Evolutionary conservation across 345 rosid genomes (phyloP), one percentile per base, ranked within the genome.

Genomic region (Moricandia arvensis): DNA sequence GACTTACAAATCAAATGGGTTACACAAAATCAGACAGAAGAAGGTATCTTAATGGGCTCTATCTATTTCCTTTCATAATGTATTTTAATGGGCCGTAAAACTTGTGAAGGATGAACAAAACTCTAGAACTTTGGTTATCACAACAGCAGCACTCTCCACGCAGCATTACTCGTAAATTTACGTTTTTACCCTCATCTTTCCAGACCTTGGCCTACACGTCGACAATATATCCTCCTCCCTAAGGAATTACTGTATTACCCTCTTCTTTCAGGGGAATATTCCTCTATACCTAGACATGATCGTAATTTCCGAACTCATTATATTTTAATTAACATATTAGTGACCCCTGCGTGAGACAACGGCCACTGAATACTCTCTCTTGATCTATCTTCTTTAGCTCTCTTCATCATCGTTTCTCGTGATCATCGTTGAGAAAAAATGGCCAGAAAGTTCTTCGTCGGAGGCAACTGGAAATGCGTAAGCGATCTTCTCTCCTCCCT

Each of bases 391-490:
- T 21, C 53, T 47, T 21, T 21, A 29, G 8, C 34, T 27, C 15
- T 78, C 65, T 70, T 6, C 61, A 55, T 62, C 61, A 62, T 16
- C 34, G 49, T 16, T n/a, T 70, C 64, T 76, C 68, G 78, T 69
- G 78, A 72, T 77, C 72, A 54, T 69, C 82, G 72, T 51, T 10
- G 35, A n/a, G n/a, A n/a, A n/a, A n/a, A n/a, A n/a, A 93, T 91
- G 98, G 96, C 77, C n/a, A 84, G 98, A 72, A 89, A 75, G 77
- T 93, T 93, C 85, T 91, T 89, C 73, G 93, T 93, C 29, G 98
- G 98, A 75, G 98, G 97, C 12, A 93, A 93, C 91, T 93, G 97
- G 96, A 93, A 93, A 88, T 93, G 98, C 82, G 98, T 93, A 71
- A 78, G 96, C 24, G 21, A 60, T 76, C 68, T 49, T 73, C 69